Conservation (phyloP, 2,329 filamentous ascomycete genomes). For the Penicillium brasilianum region DNA sequence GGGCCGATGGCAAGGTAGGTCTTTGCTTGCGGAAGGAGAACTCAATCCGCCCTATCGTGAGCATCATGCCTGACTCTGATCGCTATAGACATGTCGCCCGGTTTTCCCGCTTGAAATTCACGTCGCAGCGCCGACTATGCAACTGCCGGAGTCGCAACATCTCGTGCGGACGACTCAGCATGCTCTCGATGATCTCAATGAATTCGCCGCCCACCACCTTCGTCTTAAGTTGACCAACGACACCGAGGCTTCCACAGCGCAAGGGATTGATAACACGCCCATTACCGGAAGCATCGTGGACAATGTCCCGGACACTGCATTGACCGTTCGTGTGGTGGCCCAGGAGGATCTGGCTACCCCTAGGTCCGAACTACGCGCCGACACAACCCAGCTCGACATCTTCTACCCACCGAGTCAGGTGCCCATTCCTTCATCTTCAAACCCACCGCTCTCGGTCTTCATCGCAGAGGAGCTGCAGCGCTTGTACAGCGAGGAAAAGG, state of each 20-base stretch:
- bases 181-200: constrained; percentile 82
- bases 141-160: constrained; percentile 70
- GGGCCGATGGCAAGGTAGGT: constrained; percentile 84
- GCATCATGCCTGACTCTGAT: constrained; percentile 15
- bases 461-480: constrained; percentile 77
- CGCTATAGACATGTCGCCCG: constrained; percentile 75
- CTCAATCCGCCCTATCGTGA: neutral
- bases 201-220: constrained; percentile 83
- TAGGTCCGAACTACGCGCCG: constrained; percentile 68
- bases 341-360: constrained; percentile 53
- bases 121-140: constrained; percentile 71
- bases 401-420: constrained; percentile 74
- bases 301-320: constrained; percentile 56
- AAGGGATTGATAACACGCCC: constrained; percentile 14
- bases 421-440: constrained; percentile 69
- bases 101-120: constrained; percentile 86
- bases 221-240: constrained; percentile 67
- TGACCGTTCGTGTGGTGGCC: constrained; percentile 73
- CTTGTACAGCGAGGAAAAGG: constrained; percentile 86
- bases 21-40: neutral
- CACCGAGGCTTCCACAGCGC: constrained; percentile 11
- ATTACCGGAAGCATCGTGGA: constrained; percentile 14
- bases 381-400: constrained; percentile 74
- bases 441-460: constrained; percentile 75
- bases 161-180: constrained; percentile 82